Conservation (phyloP, 495 filamentous ascomycete genomes). For the Tetracladium setigerum region DNA sequence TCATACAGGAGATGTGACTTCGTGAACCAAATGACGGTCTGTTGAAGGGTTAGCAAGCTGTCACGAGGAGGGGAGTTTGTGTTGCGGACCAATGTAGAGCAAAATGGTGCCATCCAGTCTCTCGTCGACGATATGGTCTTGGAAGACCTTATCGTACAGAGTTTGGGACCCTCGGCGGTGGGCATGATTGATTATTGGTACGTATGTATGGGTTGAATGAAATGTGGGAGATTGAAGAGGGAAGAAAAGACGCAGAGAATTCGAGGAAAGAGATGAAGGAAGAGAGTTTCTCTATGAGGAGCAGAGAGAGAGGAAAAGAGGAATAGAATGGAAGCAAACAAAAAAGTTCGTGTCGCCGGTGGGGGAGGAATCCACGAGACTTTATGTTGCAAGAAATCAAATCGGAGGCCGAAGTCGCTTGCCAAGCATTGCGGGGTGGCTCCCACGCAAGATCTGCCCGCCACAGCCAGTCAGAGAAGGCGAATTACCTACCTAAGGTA, state of each 20-base stretch:
- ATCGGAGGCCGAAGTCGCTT: neutral
- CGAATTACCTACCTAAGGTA: no score
- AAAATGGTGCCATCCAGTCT: constrained; percentile 86
- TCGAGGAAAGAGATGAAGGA: no score
- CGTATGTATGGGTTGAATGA: neutral
- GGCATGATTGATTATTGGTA: constrained; percentile 83
- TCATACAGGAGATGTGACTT: constrained; percentile 87
- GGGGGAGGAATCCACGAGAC: neutral
- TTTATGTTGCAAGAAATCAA: neutral
- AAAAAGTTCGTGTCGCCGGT: no score
- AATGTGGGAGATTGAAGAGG: neutral
- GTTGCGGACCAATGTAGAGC: constrained; percentile 73
- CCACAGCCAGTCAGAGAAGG: neutral
- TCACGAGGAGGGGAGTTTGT: constrained; percentile 1
- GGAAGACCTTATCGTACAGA: constrained; percentile 96
- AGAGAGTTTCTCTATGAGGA: no score
- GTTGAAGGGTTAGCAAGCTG: constrained; percentile 10
- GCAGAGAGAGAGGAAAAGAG: no score
- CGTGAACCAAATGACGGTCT: constrained; percentile 94
- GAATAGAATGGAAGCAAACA: no score
- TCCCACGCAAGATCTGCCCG: neutral
- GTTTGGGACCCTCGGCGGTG: constrained; percentile 70
- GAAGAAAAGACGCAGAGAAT: no score
- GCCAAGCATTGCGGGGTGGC: neutral
- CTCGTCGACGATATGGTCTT: constrained; percentile 88